phyloP scores from a whole-genome alignment of 176 grass and related monocot species.

The Hordeum marinum region DNA sequence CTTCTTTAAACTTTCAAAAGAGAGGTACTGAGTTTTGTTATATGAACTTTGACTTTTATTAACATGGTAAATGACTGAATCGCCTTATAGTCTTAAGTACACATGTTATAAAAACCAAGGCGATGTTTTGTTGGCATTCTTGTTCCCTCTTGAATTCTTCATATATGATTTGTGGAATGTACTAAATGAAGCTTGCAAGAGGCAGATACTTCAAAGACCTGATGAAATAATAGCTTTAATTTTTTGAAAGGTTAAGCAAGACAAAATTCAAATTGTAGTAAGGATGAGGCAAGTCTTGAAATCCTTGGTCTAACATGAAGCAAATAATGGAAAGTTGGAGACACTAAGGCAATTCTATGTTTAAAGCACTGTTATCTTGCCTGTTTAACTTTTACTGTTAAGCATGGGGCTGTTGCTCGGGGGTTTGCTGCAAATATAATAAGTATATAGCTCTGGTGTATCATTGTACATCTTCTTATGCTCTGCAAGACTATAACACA shows the following conservation, averaged over 20 bases:
- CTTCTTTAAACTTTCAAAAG: conserved; percentile 89
- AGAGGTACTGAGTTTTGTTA: conserved; percentile 57
- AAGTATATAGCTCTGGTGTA: background rate
- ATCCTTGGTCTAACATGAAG: background rate
- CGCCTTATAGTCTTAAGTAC: background rate
- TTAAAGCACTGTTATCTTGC: background rate
- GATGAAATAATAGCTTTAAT: background rate
- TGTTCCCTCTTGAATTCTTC: background rate
- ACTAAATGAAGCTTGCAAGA: conserved; percentile 18
- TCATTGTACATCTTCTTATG: conserved; percentile 15
- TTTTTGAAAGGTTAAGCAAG: conserved; percentile 18
- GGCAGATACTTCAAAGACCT: background rate
- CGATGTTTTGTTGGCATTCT: conserved; percentile 7
- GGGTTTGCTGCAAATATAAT: background rate
- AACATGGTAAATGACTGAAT: conserved; percentile 6
- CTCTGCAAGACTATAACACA: background rate
- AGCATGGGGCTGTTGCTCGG: background rate
- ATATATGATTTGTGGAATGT: background rate
- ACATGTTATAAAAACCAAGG: conserved; percentile 5
- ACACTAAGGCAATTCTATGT: conserved; percentile 7
- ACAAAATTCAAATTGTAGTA: conserved; percentile 2
- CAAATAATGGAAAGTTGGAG: background rate
- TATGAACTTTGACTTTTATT: background rate
- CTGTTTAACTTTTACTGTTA: background rate
- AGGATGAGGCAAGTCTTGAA: background rate